Conservation (phyloP, 2,329 filamentous ascomycete species). For the Drechslera avenae region DNA sequence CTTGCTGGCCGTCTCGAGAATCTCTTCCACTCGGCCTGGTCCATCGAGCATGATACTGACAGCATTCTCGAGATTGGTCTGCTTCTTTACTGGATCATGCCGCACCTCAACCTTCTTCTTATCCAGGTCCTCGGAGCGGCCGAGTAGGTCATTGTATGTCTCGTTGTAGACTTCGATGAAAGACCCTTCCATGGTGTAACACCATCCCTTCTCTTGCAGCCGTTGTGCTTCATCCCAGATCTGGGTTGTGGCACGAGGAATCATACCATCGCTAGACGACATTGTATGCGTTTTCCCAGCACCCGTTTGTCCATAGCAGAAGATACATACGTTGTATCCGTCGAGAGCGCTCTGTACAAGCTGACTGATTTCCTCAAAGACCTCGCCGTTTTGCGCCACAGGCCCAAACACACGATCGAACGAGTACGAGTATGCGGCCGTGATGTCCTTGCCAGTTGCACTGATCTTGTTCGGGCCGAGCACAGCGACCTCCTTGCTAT, state of each 20-base stretch:
- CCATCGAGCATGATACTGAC: slow-evolving; percentile 78
- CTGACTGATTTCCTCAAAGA: slow-evolving; percentile 96
- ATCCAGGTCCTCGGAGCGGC: slow-evolving; percentile 70
- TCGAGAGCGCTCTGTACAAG: slow-evolving; percentile 95
- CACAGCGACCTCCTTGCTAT: slow-evolving; percentile 84
- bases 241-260: slow-evolving; percentile 88
- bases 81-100: slow-evolving; percentile 80
- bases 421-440: slow-evolving; percentile 82
- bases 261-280: slow-evolving; percentile 95
- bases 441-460: slow-evolving; percentile 74
- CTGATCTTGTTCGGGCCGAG: slow-evolving; percentile 83
- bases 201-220: slow-evolving; percentile 90
- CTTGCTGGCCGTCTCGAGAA: slow-evolving; percentile 78
- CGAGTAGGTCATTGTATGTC: slow-evolving; percentile 88
- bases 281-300: slow-evolving; percentile 97
- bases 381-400: slow-evolving; percentile 74
- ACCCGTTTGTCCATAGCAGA: slow-evolving; percentile 97
- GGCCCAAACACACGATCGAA: slow-evolving; percentile 94
- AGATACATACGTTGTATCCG: slow-evolving; percentile 98
- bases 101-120: slow-evolving; percentile 88
- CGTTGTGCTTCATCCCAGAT: slow-evolving; percentile 88
- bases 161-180: slow-evolving; percentile 99
- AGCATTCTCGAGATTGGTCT: slow-evolving; percentile 81
- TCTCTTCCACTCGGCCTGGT: slow-evolving; percentile 76
- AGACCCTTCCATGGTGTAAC: slow-evolving; percentile 89